These are phyloP conservation scores for Pluteus cervinus DNA, from an alignment of 768 basidiomycete species.

Conservation along the genomic window DNA sequence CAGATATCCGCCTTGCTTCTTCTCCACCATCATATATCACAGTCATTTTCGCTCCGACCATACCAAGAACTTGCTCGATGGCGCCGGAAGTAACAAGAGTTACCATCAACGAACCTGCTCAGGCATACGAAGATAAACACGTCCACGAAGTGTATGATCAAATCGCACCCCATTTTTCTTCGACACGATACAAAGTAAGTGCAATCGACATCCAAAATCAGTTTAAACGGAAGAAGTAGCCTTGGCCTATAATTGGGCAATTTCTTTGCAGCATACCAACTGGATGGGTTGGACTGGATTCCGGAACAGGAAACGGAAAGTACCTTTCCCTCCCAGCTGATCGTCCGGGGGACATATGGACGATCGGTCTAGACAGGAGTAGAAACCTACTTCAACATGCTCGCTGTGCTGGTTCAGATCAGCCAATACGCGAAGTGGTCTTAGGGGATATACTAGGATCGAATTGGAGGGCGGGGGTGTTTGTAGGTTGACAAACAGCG, in stretches of 20 bases:
- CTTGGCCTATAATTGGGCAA: conserved; percentile 80
- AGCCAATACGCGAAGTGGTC: conserved; percentile 61
- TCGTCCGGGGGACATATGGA: conserved; percentile 55
- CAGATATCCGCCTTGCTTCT: no score
- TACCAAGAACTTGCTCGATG: no score
- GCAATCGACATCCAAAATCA: not conserved
- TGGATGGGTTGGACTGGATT: conserved; percentile 87
- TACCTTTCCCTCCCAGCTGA: conserved; percentile 77
- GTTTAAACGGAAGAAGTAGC: conserved; percentile 35
- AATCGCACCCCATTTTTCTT: conserved; percentile 84
- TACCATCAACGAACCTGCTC: conserved; percentile 41
- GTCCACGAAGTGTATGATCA: conserved; percentile 82
- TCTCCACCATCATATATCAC: no score
- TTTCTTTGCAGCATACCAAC: conserved; percentile 69
- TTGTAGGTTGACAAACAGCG: conserved; percentile 41
- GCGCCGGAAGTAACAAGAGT: conserved; percentile 32
- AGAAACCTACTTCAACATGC: conserved; percentile 75
- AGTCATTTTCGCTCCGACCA: no score
- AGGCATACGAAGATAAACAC: conserved; percentile 62
- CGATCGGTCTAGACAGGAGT: conserved; percentile 83
- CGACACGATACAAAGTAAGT: conserved; percentile 80
- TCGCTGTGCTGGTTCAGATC: conserved; percentile 45
- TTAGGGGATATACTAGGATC: conserved; percentile 70
- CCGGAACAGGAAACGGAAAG: conserved; percentile 97
- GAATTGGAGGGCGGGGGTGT: conserved; percentile 72